A percentile compares a stretch with the other conserved stretches of the same genome.
Conservation (phyloP, 2,329 filamentous ascomycete genomes). For the Dothistroma pini region DNA sequence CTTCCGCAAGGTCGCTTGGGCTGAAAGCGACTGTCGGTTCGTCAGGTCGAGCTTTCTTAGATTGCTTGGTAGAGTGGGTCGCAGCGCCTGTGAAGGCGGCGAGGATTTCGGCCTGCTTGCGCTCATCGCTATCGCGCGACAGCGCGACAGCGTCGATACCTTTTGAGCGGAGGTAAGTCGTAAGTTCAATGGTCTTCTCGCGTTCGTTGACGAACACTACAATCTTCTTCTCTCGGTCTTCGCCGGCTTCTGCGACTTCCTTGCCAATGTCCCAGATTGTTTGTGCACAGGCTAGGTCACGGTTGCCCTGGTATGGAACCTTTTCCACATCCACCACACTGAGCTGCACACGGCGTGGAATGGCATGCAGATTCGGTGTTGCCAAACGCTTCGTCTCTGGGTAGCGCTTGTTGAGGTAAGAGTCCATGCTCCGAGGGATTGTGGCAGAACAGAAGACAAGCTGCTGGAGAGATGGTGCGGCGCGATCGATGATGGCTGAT, state of each 20-base stretch:
- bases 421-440: conserved; percentile 85
- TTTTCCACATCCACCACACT: conserved; percentile 88
- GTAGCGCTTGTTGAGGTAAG: conserved; percentile 74
- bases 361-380: conserved; percentile 93
- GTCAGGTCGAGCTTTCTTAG: neutral
- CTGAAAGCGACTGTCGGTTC: conserved; percentile 6
- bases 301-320: conserved; percentile 92
- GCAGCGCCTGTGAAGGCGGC: conserved; percentile 62
- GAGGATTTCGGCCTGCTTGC: conserved; percentile 73
- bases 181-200: conserved; percentile 77
- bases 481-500: conserved; percentile 74
- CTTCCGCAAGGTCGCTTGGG: conserved; percentile 10
- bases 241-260: conserved; percentile 59
- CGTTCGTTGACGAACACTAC: conserved; percentile 97
- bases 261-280: conserved; percentile 91
- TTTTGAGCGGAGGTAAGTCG: conserved; percentile 74
- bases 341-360: conserved; percentile 89
- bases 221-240: conserved; percentile 69
- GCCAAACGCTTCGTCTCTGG: conserved; percentile 81
- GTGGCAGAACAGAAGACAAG: conserved; percentile 93
- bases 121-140: conserved; percentile 76
- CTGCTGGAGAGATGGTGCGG: conserved; percentile 76
- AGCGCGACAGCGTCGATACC: conserved; percentile 85
- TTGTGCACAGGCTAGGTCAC: conserved; percentile 88
- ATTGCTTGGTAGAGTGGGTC: conserved; percentile 4